A percentile compares a stretch with the other conserved stretches of the same genome.
Evolutionary conservation across 1,139 yeast species (phyloP).

Genomic region (Diutina catenulata): DNA sequence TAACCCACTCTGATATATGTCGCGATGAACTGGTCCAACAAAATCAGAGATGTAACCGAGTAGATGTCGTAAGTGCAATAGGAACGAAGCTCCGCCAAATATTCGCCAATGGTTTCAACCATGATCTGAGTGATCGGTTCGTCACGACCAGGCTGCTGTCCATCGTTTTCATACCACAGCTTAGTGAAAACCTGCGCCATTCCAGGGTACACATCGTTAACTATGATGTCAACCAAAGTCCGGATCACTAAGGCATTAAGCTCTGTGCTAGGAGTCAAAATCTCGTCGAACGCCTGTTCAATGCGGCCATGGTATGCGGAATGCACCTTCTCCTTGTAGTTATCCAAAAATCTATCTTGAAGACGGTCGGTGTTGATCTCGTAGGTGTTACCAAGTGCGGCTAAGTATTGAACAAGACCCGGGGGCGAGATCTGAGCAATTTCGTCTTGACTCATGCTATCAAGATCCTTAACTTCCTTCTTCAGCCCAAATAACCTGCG

Average conservation of each 20-base stretch:
- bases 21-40: slow-evolving; percentile 31
- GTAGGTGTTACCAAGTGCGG: slow-evolving; percentile 74
- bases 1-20: slow-evolving; percentile 34
- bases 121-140: slow-evolving; percentile 43
- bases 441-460: slow-evolving; percentile 33
- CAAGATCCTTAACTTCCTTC: slow-evolving; percentile 20
- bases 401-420: slow-evolving; percentile 70
- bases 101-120: slow-evolving; percentile 65
- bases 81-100: slow-evolving; percentile 50
- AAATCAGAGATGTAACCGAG: slow-evolving; percentile 32
- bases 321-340: slow-evolving; percentile 55
- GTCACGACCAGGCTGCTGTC: slow-evolving; percentile 10
- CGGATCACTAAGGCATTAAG: slow-evolving; percentile 61
- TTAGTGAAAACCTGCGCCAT: slow-evolving; percentile 29
- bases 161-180: slow-evolving; percentile 26
- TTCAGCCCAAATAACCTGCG: slow-evolving; percentile 31
- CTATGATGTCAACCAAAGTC: slow-evolving; percentile 53
- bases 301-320: slow-evolving; percentile 49
- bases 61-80: slow-evolving; percentile 35
- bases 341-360: slow-evolving; percentile 61
- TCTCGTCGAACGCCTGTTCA: slow-evolving; percentile 44
- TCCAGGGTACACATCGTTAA: slow-evolving; percentile 50
- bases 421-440: slow-evolving; percentile 51
- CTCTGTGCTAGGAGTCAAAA: slow-evolving; percentile 66
- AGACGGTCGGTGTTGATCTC: slow-evolving; percentile 79